Conservation (phyloP, 2,329 filamentous ascomycete genomes). For the Xylariaceae sp. region DNA sequence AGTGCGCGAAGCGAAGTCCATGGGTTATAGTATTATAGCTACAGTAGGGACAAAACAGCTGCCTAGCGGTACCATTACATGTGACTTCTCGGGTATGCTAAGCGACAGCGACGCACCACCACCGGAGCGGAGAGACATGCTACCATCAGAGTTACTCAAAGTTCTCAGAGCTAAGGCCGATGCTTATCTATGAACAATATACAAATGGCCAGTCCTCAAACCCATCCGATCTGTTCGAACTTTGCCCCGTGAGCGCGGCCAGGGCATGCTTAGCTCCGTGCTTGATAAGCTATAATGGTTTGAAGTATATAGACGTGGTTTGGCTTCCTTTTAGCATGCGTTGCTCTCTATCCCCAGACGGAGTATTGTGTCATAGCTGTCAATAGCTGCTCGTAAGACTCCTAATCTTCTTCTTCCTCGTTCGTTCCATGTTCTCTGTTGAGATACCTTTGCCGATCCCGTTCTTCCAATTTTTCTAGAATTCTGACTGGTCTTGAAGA, state of each 20-base stretch:
- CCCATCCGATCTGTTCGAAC: background rate
- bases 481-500: slow-evolving; percentile 36
- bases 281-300: background rate
- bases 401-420: slow-evolving; percentile 25
- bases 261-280: background rate
- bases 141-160: slow-evolving; percentile 52
- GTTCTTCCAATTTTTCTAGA: slow-evolving; percentile 39
- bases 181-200: slow-evolving; percentile 52
- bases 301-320: too few species aligned
- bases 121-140: slow-evolving; percentile 50
- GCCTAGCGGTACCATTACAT: slow-evolving; percentile 61
- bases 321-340: too few species aligned
- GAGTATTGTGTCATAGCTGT: too few species aligned
- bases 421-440: slow-evolving; percentile 19
- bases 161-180: slow-evolving; percentile 55
- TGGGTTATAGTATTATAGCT: slow-evolving; percentile 76
- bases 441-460: slow-evolving; percentile 30
- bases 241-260: background rate
- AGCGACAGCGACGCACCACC: slow-evolving; percentile 6
- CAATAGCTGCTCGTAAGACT: background rate
- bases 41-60: slow-evolving; percentile 74
- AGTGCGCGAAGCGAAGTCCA: slow-evolving; percentile 72
- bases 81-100: slow-evolving; percentile 49
- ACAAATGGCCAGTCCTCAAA: background rate
- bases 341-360: too few species aligned